Conservation (phyloP, 2,329 filamentous ascomycete species). For the Monilinia laxa region DNA sequence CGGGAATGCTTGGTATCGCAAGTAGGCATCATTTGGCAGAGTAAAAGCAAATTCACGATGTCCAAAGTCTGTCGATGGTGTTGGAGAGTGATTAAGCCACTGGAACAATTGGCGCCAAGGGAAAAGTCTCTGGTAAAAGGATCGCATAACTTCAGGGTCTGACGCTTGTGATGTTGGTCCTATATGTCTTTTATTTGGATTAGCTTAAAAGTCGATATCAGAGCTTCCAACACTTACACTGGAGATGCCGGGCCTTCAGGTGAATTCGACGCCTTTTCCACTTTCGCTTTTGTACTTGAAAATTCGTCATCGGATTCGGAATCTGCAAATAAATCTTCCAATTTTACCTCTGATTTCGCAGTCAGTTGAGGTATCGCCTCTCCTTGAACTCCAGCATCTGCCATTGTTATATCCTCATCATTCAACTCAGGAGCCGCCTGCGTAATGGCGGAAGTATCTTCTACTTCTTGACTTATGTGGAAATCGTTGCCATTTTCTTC, state of each 20-base stretch:
- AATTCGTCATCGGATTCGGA: constrained; percentile 63
- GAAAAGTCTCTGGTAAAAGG: constrained; percentile 94
- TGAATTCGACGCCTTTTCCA: constrained; percentile 47
- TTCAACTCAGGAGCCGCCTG: constrained; percentile 24
- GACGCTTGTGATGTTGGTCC: constrained; percentile 50
- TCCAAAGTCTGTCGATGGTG: constrained; percentile 81
- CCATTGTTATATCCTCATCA: constrained; percentile 36
- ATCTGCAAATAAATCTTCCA: constrained; percentile 60
- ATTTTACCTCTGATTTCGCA: constrained; percentile 44
- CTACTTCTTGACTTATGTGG: constrained; percentile 22
- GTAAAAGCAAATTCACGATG: constrained; percentile 97
- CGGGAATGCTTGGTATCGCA: constrained; percentile 82
- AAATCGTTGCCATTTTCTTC: constrained; percentile 38
- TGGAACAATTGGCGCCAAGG: constrained; percentile 94
- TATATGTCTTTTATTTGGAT: constrained; percentile 38
- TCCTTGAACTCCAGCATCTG: constrained; percentile 27
- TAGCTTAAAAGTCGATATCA: background rate
- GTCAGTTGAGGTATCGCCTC: constrained; percentile 19
- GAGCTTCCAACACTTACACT: constrained; percentile 41
- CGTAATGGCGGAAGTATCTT: constrained; percentile 20
- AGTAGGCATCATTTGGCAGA: constrained; percentile 85
- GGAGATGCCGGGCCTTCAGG: constrained; percentile 47
- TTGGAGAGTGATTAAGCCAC: constrained; percentile 93
- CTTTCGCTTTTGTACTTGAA: constrained; percentile 47
- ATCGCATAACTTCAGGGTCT: constrained; percentile 83